Evolutionary conservation across 495 filamentous ascomycete species (phyloP), one percentile per base, ranked within the genome.

Genomic region (Melanomma pulvis-pyrius): DNA sequence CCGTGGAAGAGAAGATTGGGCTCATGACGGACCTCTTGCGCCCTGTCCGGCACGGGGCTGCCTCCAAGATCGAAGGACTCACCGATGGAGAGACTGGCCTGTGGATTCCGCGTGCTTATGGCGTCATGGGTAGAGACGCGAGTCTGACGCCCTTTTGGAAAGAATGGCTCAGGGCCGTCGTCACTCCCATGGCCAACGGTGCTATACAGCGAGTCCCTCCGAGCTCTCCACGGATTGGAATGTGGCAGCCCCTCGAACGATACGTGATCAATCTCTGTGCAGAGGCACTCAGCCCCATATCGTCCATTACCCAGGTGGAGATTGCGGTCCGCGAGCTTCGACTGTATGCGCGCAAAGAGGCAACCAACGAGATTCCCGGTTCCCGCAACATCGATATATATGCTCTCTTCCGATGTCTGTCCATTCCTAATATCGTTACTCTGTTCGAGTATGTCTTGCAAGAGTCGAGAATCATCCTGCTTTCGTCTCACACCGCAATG

Each of bases 221-320:
- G 11, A 96, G 87, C 75, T 98, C 94, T 3, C 92, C 93, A 17
- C 91, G 87, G 55, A 86, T 97, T 67, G 94, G 94, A n/a, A 85
- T 92, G 63, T 98, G 94, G 94, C 93, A 96, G 73, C 94, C 94
- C 25, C 77, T 98, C 57, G 94, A 98, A 79, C 85, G 92, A 77
- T 98, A 97, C 77, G 94, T 98, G 41, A 90, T 98, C 79, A 98
- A 98, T 74, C 84, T 98, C 22, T 98, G 94, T 77, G 93, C 92
- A 12, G 96, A 98, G 75, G 94, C 94, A 6, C 88, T 93, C 69
- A 91, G 90, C 69, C 94, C 94, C 1, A 87, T 93, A 22, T 88
- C 90, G 25, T 98, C 94, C 4, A 92, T 92, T 76, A 98, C 94
- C 0, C 96, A 98, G 74, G 93, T 98, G 19, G 94, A 98, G 79